Percentiles rank a stretch among this genome's conserved stretches.
Evolutionary conservation across 208 protist genomes (phyloP).

Genomic region (Leptomonas seymouri): DNA sequence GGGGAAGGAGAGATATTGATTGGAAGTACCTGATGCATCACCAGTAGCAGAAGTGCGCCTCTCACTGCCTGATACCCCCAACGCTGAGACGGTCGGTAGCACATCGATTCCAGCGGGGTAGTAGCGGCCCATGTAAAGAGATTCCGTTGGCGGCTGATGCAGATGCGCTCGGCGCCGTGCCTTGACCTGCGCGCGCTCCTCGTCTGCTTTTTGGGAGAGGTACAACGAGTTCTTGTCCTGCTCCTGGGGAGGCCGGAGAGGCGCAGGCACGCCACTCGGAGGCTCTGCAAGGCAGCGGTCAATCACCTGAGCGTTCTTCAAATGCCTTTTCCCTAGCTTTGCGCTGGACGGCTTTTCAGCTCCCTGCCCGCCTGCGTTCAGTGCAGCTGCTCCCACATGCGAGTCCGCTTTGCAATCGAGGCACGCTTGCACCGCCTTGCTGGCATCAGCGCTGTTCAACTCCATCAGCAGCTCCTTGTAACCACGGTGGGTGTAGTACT

Average conservation of each 20-base stretch:
- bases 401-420: constrained; percentile 10
- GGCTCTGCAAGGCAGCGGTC: constrained; percentile 15
- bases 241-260: constrained; percentile 22
- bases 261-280: background rate
- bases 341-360: background rate
- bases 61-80: background rate
- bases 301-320: constrained; percentile 13
- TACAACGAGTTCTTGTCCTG: constrained; percentile 19
- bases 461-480: constrained; percentile 42
- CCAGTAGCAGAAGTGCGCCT: no score
- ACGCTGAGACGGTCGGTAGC: background rate
- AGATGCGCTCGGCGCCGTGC: constrained; percentile 24
- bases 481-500: constrained; percentile 60
- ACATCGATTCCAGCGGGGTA: constrained; percentile 24
- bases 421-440: constrained; percentile 23
- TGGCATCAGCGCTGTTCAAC: constrained; percentile 13
- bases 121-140: constrained; percentile 27
- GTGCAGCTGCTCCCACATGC: background rate
- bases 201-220: constrained; percentile 21
- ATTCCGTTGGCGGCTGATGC: constrained; percentile 15
- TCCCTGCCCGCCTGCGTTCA: background rate
- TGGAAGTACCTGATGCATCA: no score
- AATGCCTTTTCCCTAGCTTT: background rate
- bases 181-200: constrained; percentile 11
- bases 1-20: background rate